These are phyloP conservation scores for Uromyces viciae-fabae DNA, from an alignment of 1,284 basidiomycete genomes.

Conservation along the genomic window DNA sequence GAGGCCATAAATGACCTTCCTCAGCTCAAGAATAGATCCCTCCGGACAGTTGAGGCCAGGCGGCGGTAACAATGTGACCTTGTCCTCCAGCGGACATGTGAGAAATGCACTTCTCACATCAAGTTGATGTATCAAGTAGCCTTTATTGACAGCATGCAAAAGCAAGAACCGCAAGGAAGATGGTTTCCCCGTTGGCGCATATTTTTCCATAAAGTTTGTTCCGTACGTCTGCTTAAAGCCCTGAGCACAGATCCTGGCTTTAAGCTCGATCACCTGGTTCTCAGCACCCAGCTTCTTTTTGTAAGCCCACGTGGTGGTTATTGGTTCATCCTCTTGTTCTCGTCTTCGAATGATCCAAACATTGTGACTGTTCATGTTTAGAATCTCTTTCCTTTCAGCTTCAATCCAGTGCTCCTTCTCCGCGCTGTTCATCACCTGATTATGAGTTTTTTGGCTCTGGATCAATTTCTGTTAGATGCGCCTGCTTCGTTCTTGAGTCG, in stretches of 20 bases:
- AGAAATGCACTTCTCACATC: neutral
- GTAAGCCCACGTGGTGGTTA: neutral
- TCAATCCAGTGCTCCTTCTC: neutral
- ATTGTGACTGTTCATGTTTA: neutral
- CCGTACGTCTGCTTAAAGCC: neutral
- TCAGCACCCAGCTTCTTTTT: neutral
- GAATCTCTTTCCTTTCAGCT: too few relatives aligned
- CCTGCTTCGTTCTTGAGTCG: neutral
- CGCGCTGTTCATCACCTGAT: neutral
- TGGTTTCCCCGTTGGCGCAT: neutral
- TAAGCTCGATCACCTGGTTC: neutral
- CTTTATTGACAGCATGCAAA: neutral
- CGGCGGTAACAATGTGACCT: neutral
- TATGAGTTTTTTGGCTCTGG: neutral
- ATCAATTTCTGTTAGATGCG: neutral
- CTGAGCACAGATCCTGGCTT: slow-evolving; percentile 9
- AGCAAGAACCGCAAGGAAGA: neutral
- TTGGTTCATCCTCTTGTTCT: neutral
- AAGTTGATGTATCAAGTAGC: neutral
- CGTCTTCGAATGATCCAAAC: neutral
- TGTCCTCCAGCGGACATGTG: neutral
- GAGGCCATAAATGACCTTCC: neutral
- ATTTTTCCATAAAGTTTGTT: neutral
- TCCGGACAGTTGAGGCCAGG: neutral
- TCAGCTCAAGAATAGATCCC: neutral